Evolutionary conservation across 495 filamentous ascomycete genomes (phyloP).

Genomic region (Xylaria flabelliformis): DNA sequence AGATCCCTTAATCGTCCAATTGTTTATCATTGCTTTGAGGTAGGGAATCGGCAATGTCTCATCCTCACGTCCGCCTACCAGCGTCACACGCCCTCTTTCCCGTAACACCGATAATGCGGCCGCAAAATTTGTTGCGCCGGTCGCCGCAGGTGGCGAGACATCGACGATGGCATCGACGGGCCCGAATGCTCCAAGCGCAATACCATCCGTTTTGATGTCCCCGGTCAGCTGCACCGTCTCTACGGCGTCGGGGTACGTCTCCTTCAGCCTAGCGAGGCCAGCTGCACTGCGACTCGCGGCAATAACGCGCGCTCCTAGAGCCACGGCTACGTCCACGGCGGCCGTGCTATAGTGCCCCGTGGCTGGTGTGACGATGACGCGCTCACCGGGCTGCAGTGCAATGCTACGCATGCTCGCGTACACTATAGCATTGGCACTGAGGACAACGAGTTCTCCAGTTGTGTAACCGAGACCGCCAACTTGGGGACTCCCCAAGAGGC

Average conservation of each 20-base stretch:
- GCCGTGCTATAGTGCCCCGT: conserved; percentile 57
- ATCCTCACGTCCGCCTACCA: conserved; percentile 53
- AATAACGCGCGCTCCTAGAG: conserved; percentile 60
- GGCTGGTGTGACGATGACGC: conserved; percentile 58
- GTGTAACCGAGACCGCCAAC: conserved; percentile 37
- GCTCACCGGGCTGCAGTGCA: conserved; percentile 58
- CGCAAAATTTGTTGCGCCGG: conserved; percentile 44
- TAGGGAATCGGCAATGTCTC: conserved; percentile 17
- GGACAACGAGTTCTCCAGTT: conserved; percentile 9
- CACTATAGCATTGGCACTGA: conserved; percentile 28
- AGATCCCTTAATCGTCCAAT: conserved; percentile 47
- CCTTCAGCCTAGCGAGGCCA: conserved; percentile 35
- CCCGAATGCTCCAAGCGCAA: conserved; percentile 41
- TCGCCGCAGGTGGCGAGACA: conserved; percentile 51
- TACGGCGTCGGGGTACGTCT: conserved; percentile 25
- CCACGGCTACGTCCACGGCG: conserved; percentile 54
- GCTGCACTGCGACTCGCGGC: conserved; percentile 56
- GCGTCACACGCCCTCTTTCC: conserved; percentile 44
- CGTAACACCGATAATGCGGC: conserved; percentile 45
- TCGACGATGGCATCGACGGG: conserved; percentile 56
- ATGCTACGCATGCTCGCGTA: conserved; percentile 47
- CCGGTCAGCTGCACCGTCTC: conserved; percentile 50
- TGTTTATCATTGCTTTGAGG: conserved; percentile 31
- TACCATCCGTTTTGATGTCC: conserved; percentile 46
- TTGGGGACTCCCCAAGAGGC: conserved; percentile 38